Base-by-base conservation (phyloP, 1,284 basidiomycete species). In the Farysia itapuensis region DNA sequence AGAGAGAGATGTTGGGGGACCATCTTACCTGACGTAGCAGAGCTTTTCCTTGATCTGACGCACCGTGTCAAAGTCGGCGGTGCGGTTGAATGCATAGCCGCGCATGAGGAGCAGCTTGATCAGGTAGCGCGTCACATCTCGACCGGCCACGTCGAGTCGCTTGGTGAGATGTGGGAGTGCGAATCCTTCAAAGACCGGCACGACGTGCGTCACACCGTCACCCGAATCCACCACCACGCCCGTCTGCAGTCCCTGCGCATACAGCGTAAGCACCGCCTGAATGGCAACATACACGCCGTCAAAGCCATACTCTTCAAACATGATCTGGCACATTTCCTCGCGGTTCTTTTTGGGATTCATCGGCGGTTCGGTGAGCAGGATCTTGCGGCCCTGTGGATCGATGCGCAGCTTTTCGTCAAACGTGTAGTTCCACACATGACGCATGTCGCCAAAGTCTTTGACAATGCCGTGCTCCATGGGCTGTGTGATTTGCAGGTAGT, bases 401-500 rank as follows among this genome's bases (percentile, higher is more conserved):
- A 97, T 83, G 67, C 85, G 83, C 50, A 99, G 84, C 80, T 98
- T 98, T 79, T 96, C 89, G 75, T 90, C 82, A 78, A 99, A 98
- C 2, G 94, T 98, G 78, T 98, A 97, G 79, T 98, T 86, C 95
- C 94, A 99, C 12, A 98, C 73, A 72, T 92, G 85, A 74, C 87
- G 87, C 95, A 98, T 98, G 79, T 99, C 95, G 72, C 91, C 90
- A 92, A 94, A 99, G 80, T 98, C 95, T 73, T 88, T 87, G 43
- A 99, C 87, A 78, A 99, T 95, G 45, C 95, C 95, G 79, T 99
- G 95, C 78, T 98, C 95, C 90, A 98, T 93, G 3, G 95, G 94
- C 72, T 98, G 94, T 2, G 90, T 89, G 43, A 98, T 84, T 79
- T 98, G 94, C 22, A 99, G 85, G 80, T 90, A 97, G 75, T 90